Base-by-base conservation (phyloP, 257 asterid genomes). In the Asclepias syriaca region DNA sequence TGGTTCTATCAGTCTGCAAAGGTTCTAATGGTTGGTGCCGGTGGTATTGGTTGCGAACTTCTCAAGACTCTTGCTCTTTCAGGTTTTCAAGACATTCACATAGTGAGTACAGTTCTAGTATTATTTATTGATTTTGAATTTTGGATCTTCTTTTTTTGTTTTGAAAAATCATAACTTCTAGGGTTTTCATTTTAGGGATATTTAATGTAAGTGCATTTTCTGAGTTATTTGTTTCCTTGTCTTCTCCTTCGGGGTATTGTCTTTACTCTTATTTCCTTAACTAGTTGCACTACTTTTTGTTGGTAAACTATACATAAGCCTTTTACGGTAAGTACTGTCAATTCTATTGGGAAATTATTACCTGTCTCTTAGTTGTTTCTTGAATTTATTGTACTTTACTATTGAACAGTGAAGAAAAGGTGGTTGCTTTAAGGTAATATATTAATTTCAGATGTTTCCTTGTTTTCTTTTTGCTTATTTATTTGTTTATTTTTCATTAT, bases 21-120 rank as follows among this genome's bases (percentile, higher is more conserved):
- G 65, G 96, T 95, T 86, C 90, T 95, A 45, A 92, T 95, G 99
- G 98, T 95, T 70, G 99, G 99, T 56, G 99, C 99, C 37, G 99
- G 99, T 63, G 99, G 99, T 60, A 95, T 95, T 48, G 99, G 99
- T 34, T 95, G 99, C 75, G 99, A 95, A 81, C 88, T 95, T 60
- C 87, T 95, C 53, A 95, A 95, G 82, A 92, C 97, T 80, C 98
- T 95, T 37, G 98, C 97, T 27, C 89, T 95, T 5, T 88, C 99
- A 22, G 99, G 98, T 48, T 95, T 95, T 75, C 79, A 78, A 55
- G 96, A 95, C 78, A 90, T 95, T 63, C 99, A 95, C 78, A 88
- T 91, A 56, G 99, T 95, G 69, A 87, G 98, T 84, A 5, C 19
- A 69, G 66, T 68, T 72, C 77, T 22, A 8, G 10, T 70, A 9